Evolutionary conservation across 306 rosid genomes (phyloP).

Genomic region (Chamaecrista fasciculata): DNA sequence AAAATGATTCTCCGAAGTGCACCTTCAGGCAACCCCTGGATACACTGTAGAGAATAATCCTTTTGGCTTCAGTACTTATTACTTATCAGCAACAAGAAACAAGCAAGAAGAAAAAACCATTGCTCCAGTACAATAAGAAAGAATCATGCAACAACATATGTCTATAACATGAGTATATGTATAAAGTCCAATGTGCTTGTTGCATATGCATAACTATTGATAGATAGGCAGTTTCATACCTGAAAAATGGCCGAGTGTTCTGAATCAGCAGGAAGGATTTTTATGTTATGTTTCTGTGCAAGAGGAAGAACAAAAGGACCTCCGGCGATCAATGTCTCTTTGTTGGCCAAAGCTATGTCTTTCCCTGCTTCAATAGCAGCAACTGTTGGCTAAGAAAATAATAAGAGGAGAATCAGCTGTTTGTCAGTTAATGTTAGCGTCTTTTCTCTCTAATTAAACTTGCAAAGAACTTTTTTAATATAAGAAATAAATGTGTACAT

Average conservation of each 20-base stretch:
- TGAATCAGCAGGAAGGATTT: constrained; percentile 98
- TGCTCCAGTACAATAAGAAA: constrained; percentile 2
- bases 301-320: constrained; percentile 99
- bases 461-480: background rate
- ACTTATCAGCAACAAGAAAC: background rate
- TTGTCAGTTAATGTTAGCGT: background rate
- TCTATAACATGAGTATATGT: background rate
- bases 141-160: background rate
- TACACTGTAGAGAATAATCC: constrained; percentile 63
- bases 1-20: constrained; percentile 83
- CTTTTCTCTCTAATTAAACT: constrained; percentile 19
- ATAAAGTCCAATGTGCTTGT: constrained; percentile 10
- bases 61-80: constrained; percentile 31
- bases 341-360: constrained; percentile 98
- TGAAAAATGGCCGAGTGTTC: constrained; percentile 99
- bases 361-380: constrained; percentile 99
- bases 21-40: constrained; percentile 90
- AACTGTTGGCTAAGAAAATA: constrained; percentile 81
- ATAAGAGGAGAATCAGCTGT: constrained; percentile 40
- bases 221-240: constrained; percentile 41
- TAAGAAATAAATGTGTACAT: background rate
- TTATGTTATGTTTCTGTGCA: constrained; percentile 87
- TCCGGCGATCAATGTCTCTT: constrained; percentile 97
- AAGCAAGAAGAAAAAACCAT: constrained; percentile 14
- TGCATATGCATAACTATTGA: background rate